Percentiles rank a stretch among this genome's conserved stretches.
Conservation (phyloP, 306 rosid genomes). For the Rosa chinensis region DNA sequence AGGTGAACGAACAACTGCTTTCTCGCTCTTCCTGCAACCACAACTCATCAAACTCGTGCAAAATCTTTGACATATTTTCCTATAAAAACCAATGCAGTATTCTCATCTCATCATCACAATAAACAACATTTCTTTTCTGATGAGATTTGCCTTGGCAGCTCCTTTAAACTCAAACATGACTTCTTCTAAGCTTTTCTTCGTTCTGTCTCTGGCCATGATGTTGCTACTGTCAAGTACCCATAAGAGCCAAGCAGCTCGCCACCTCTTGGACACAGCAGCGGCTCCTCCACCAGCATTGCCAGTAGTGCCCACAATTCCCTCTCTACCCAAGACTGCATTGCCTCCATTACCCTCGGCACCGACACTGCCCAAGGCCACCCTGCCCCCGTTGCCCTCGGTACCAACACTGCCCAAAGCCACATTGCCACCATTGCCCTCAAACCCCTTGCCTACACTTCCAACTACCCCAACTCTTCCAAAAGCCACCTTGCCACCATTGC, state of each 20-base stretch:
- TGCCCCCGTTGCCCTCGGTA: conserved; percentile 12
- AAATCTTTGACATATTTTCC: neutral
- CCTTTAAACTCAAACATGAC: conserved; percentile 2
- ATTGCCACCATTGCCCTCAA: conserved; percentile 12
- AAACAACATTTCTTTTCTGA: neutral
- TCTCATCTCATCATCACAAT: neutral
- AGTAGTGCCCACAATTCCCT: neutral
- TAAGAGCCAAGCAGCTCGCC: conserved; percentile 13
- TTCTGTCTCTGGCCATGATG: neutral
- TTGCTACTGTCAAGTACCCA: conserved; percentile 10
- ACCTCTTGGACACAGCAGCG: conserved; percentile 12
- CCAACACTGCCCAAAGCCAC: conserved; percentile 21
- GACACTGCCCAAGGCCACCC: conserved; percentile 13
- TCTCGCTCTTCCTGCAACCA: conserved; percentile 11
- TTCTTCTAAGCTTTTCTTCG: neutral
- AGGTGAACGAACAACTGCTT: neutral
- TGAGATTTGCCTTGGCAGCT: neutral
- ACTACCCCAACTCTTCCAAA: conserved; percentile 3
- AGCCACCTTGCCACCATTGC: conserved; percentile 9
- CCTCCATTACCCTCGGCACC: conserved; percentile 24
- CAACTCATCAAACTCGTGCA: conserved; percentile 6
- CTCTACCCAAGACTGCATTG: conserved; percentile 13
- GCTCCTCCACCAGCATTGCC: conserved; percentile 9
- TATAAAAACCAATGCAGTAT: conserved; percentile 4
- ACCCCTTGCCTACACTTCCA: conserved; percentile 9